Evolutionary conservation across 2,329 filamentous ascomycete species (phyloP).

Genomic region (Apiospora sp.): DNA sequence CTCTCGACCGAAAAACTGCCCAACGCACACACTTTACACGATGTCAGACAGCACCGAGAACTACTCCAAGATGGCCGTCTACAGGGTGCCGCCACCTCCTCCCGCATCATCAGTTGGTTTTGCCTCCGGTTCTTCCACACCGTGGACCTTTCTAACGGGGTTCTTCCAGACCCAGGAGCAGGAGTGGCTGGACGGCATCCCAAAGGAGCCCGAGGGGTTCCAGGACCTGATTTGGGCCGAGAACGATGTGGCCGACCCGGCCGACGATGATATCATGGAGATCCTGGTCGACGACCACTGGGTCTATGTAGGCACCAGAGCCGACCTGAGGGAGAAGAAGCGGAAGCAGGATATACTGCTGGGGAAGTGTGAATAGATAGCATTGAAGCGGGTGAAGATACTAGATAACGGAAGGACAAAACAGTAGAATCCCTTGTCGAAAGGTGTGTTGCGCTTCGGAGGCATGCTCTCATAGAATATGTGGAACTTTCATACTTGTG

Average conservation of each 20-base stretch:
- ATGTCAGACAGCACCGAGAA: not conserved
- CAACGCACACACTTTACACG: not conserved
- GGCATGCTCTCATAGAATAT: no score
- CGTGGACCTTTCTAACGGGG: not conserved
- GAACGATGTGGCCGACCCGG: not conserved
- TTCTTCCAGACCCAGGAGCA: not conserved
- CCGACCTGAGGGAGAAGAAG: not conserved
- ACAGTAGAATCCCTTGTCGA: not conserved
- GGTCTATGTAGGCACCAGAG: not conserved
- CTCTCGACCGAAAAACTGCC: not conserved
- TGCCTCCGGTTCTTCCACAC: not conserved
- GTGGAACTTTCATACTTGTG: no score
- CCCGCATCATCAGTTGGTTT: no score
- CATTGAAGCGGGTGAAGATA: not conserved
- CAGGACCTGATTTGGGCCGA: not conserved
- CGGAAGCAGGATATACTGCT: not conserved
- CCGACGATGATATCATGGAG: not conserved
- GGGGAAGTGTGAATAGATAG: fast-evolving
- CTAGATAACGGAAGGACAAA: not conserved
- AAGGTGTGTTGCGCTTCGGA: no score
- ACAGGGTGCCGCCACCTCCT: not conserved
- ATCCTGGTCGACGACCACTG: not conserved
- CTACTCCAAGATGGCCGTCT: not conserved
- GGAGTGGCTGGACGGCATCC: not conserved
- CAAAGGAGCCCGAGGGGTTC: not conserved